Evolutionary conservation across 805 yeast genomes (phyloP).

Genomic region (Candida morakotiae): DNA sequence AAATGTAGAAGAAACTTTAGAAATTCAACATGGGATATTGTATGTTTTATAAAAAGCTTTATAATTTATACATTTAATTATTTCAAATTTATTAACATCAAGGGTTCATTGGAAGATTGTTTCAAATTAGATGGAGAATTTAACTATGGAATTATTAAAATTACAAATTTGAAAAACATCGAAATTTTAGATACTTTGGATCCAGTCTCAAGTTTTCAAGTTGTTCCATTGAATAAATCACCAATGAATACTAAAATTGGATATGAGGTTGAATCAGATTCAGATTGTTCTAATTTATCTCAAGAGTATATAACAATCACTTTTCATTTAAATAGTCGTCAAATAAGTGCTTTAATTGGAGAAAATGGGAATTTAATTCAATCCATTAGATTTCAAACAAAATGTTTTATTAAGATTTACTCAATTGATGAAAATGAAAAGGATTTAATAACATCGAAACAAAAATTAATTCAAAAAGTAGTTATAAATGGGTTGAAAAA

Average conservation of each 20-base stretch:
- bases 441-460: constrained; percentile 8
- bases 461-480: constrained; percentile 14
- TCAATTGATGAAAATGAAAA: constrained; percentile 4
- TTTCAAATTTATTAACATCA: not conserved
- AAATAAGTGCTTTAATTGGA: constrained; percentile 24
- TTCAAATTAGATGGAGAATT: not conserved
- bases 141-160: not conserved
- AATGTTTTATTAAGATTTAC: constrained; percentile 20
- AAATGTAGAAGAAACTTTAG: not conserved
- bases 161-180: too few relatives aligned
- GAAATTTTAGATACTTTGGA: too few relatives aligned
- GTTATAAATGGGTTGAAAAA: constrained; percentile 13
- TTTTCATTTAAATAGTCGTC: constrained; percentile 11
- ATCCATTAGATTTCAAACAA: constrained; percentile 16
- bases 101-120: not conserved
- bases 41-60: not conserved
- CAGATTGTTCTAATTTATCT: not conserved
- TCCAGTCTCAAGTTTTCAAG: too few relatives aligned
- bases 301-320: not conserved
- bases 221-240: not conserved
- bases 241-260: too few relatives aligned
- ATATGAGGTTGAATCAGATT: not conserved
- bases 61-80: not conserved
- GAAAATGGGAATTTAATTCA: constrained; percentile 19
- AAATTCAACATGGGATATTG: not conserved